Base-by-base conservation (phyloP, 305 asterid species). In the Stenogyne calaminthoides region DNA sequence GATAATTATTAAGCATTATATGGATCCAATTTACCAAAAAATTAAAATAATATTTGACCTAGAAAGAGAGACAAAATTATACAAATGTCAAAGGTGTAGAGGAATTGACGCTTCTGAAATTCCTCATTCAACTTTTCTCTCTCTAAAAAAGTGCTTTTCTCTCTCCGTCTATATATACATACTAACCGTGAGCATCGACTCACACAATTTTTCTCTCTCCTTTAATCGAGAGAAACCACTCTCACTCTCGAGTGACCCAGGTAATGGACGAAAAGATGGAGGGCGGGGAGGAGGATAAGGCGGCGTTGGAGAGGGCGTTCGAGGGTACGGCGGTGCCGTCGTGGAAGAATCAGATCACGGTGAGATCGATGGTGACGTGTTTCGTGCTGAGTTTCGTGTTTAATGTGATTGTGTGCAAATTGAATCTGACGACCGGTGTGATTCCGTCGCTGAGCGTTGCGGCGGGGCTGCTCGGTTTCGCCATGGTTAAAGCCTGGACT, bases 391-490 rank as follows among this genome's bases (percentile, higher is more conserved):
- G 87, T 65, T 29, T 76, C 4, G 78, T 85, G 32, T 85, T 85
- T 52, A 85, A 74, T 54, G 78, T 85, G 25, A 85, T 85, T 12
- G 89, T 85, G 2, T 80, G 85, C 68, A 85, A 85, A 74, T 77
- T 85, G 12, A 85, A 82, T 47, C 82, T 85, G 34, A 44, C 87
- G 6, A 80, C 89, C 15, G 89, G 89, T 1, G 78, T 85, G 0
- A 82, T 82, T 32, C 89, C 89, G 5, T 85, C 89, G 22, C n/a
- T 85, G 42, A 85, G 78, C 58, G 87, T 85, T 15, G 87, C 89
- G 27, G 89, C 89, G 52, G 89, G 89, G 36, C 85, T 85, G 0
- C 76, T 85, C 2, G 89, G 89, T 0, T 85, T 73, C 77, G 85
- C 85, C 42, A 67, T 77, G 52, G 71, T 85, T 14, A 85, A 82